Base-by-base conservation (phyloP, 495 filamentous ascomycete species). In the Annulohypoxylon moriforme region DNA sequence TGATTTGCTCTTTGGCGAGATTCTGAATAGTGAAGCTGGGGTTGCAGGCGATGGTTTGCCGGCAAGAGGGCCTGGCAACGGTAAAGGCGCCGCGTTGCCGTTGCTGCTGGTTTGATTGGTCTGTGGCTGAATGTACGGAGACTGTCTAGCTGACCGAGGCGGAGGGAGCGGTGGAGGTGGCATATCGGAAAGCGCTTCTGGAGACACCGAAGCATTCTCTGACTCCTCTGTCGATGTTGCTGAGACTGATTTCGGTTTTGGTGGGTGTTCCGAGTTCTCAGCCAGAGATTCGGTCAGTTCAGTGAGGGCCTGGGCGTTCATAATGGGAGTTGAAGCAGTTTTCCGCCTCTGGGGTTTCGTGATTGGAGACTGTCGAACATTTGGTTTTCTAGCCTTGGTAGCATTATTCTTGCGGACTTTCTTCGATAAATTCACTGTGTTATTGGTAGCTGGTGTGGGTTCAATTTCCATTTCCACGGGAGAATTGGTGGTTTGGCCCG, bases 1-100 rank as follows among this genome's bases (percentile, higher is more conserved):
- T 0, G 76, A 66, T 58, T 75, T 82, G 33, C 78, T 79, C 55
- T 75, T 82, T 10, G 86, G 85, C 22, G 84, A 85, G 29, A 85
- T 71, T 56, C 88, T 91, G 89, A 97, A 95, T 66, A 97, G 78
- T n/a, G 93, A 94, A 14, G 93, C 92, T 0, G 93, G 93, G 1
- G 93, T 96, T 18, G 91, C 93, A 14, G 93, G 90, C 8, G 85
- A 86, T 31, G 78, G 78, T 8, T 80, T 75, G 4, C 79, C 78
- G 6, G 77, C 75, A 7, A 79, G 68, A 14, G 77, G 55, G 47
- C 75, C 73, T 6, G 75, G 27, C 25, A 63, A 65, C 14, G 74
- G 33, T 25, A 64, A 53, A 36, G 72, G 68, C 10, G 49, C 55
- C 18, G 65, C 29, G 46, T 60, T 72, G 11, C 69, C 69, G 44